Base-by-base conservation (phyloP, 2,329 filamentous ascomycete species). In the Fusarium protoensiforme region DNA sequence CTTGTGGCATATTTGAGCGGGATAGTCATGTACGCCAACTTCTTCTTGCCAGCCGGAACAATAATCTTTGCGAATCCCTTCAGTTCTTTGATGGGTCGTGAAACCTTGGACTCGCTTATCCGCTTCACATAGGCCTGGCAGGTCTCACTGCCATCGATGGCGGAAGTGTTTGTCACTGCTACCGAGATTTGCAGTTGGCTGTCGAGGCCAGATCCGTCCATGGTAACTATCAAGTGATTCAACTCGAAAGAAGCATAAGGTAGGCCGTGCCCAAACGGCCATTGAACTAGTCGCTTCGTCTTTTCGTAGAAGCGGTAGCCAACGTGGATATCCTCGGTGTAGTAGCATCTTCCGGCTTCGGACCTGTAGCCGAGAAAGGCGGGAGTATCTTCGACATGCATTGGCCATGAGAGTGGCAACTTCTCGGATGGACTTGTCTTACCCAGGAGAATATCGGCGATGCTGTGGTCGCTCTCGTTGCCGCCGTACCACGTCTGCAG, bases 401-500 rank as follows among this genome's bases (percentile, higher is more conserved):
- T 86, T 1, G 94, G 94, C 83, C 95, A 95, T 2, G 87, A 92
- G 22, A 95, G 85, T 0, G 93, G 92, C 1, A 95, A 85, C 80
- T 95, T 95, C 13, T 90, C 93, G 48, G 90, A 92, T 0, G 94
- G 94, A 78, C 93, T 95, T 46, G 89, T 87, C 69, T 92, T 88
- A 54, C 93, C 94, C 71, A 94, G 93, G n/a, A 96, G 85, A 2
- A 96, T 87, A 74, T 96, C 93, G 0, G 92, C 93, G 69, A 97
- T 92, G 13, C 91, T 92, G 78, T 95, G 94, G 7, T 93, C 94
- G 7, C 92, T 92, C 83, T 96, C 94, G 78, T 96, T 94, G n/a
- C 94, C 94, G 67, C 93, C 93, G 77, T 95, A 96, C 93, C 93
- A 96, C 8, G 93, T 93, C 77, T 96, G 92, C 1, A 95, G 78